Evolutionary conservation across 2,329 filamentous ascomycete genomes (phyloP).

Genomic region (Furcasterigmium furcatum): DNA sequence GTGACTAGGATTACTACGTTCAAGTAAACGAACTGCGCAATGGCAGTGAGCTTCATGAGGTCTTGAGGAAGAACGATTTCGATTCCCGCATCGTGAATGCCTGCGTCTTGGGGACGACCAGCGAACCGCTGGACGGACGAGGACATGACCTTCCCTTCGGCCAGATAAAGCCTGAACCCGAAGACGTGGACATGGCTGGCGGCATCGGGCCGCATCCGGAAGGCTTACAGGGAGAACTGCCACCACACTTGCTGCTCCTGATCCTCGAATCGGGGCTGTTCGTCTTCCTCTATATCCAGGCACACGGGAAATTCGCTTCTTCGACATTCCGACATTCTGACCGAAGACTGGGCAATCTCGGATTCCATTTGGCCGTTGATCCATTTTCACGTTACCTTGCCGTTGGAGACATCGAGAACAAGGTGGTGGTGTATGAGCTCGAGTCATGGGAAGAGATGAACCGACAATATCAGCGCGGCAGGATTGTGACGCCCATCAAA

Average conservation of each 20-base stretch:
- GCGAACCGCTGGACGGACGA: conserved; percentile 30
- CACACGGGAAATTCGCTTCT: conserved; percentile 54
- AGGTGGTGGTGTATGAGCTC: conserved; percentile 70
- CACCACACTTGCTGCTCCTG: conserved; percentile 79
- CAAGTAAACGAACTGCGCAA: conserved; percentile 73
- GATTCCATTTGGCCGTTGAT: conserved; percentile 71
- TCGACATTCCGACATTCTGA: conserved; percentile 55
- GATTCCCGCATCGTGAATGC: conserved; percentile 76
- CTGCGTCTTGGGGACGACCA: conserved; percentile 63
- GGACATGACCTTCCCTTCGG: conserved; percentile 15
- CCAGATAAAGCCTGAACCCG: conserved; percentile 34
- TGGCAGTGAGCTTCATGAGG: conserved; percentile 68
- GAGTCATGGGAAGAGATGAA: conserved; percentile 51
- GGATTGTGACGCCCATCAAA: conserved; percentile 57
- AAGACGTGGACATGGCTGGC: conserved; percentile 32
- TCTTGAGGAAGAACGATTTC: conserved; percentile 79
- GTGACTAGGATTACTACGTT: conserved; percentile 66
- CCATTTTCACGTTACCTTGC: conserved; percentile 68
- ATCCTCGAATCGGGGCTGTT: conserved; percentile 70
- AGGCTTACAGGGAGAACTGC: conserved; percentile 32
- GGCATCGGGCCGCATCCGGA: conserved; percentile 8
- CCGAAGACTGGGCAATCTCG: conserved; percentile 53
- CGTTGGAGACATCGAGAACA: conserved; percentile 65
- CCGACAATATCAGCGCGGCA: conserved; percentile 40
- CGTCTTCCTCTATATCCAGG: conserved; percentile 69